phyloP scores from a whole-genome alignment of 2,329 filamentous ascomycete genomes.

The Penicillium oxalicum region DNA sequence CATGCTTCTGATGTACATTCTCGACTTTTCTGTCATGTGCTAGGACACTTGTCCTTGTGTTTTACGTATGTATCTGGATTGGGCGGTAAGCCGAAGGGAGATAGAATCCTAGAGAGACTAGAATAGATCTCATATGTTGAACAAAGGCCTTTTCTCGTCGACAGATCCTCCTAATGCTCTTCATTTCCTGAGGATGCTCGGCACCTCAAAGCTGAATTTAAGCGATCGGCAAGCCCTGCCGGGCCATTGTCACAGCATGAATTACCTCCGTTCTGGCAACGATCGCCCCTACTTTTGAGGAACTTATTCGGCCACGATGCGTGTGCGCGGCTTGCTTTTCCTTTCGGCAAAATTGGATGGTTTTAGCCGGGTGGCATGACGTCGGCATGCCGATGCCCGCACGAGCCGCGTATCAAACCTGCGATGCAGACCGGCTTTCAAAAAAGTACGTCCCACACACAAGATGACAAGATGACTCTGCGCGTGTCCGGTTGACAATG shows the following conservation, averaged over 20 bases:
- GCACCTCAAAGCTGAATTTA: no score
- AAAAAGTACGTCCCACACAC: neutral
- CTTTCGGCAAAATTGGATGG: neutral
- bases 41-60: neutral
- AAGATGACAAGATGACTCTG: no score
- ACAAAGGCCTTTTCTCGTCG: neutral
- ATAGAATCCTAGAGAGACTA: conserved; percentile 1
- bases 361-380: conserved; percentile 9
- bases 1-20: conserved; percentile 8
- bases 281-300: no score
- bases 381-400: conserved; percentile 15
- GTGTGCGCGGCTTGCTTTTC: no score
- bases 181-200: no score
- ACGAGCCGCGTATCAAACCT: neutral
- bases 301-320: no score
- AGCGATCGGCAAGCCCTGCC: no score
- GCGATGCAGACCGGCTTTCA: neutral
- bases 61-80: neutral
- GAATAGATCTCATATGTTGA: conserved; percentile 2
- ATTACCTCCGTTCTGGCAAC: no score
- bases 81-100: neutral
- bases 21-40: neutral
- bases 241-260: no score
- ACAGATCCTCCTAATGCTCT: no score
- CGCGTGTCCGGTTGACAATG: no score